phyloP scores from a whole-genome alignment of 352 stramenopile genomes.

The Globisporangium carolinianum region DNA sequence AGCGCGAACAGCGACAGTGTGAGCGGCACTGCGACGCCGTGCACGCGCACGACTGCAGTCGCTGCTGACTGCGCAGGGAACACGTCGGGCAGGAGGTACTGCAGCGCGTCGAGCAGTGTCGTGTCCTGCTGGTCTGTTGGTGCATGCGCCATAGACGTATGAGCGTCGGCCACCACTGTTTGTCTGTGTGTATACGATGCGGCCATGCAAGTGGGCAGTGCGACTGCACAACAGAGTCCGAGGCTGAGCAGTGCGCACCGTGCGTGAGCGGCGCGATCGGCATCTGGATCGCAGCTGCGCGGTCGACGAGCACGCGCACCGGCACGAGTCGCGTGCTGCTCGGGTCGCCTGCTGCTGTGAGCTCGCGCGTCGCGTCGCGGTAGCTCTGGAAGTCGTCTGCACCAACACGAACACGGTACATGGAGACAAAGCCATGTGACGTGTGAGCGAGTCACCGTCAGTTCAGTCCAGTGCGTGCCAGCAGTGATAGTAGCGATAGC shows the following conservation, averaged over 20 bases:
- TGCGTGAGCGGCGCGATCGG: slow-evolving; percentile 45
- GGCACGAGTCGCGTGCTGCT: slow-evolving; percentile 44
- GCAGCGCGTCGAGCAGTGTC: slow-evolving; percentile 40
- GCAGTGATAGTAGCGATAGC: too few species aligned
- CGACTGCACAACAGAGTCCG: neutral
- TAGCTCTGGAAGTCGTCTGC: slow-evolving; percentile 56
- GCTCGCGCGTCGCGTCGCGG: slow-evolving; percentile 36
- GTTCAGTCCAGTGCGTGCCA: too few species aligned
- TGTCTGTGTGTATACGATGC: too few species aligned
- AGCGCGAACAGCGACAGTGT: slow-evolving; percentile 50
- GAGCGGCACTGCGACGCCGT: slow-evolving; percentile 44
- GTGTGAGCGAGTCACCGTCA: too few species aligned
- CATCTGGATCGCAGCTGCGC: slow-evolving; percentile 60
- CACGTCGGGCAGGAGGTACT: slow-evolving; percentile 55
- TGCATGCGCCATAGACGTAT: neutral
- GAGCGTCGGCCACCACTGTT: too few species aligned
- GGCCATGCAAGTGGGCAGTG: neutral
- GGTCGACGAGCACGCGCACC: slow-evolving; percentile 54
- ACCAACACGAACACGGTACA: too few species aligned
- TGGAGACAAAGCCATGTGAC: too few species aligned
- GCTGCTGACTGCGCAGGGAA: slow-evolving; percentile 21
- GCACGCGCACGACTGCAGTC: slow-evolving; percentile 39
- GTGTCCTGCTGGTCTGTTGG: slow-evolving; percentile 26
- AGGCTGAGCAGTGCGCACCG: slow-evolving; percentile 15
- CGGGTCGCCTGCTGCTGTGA: slow-evolving; percentile 29